These are phyloP conservation scores for Madurella mycetomatis DNA, from an alignment of 2,329 filamentous ascomycete species.

Conservation along the genomic window DNA sequence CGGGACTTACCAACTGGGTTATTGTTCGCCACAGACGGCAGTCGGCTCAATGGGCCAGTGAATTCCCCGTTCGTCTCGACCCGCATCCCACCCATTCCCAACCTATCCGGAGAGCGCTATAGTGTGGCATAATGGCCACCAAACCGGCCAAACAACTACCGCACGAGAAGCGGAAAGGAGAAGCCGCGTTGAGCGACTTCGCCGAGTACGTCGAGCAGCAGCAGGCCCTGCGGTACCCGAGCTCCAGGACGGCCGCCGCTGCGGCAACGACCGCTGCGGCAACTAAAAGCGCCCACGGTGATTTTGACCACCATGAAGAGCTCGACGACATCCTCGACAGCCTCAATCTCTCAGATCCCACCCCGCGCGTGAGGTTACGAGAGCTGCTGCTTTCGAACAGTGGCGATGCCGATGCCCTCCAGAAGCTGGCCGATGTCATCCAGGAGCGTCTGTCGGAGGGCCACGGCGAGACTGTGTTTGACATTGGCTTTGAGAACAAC, in stretches of 20 bases:
- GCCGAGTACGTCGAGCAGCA: slow-evolving; percentile 96
- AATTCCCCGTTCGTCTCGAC: neutral
- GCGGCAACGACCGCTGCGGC: slow-evolving; percentile 26
- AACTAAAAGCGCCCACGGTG: slow-evolving; percentile 28
- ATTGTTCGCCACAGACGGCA: neutral
- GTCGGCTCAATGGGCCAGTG: slow-evolving; percentile 3
- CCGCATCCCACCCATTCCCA: neutral
- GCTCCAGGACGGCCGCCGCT: slow-evolving; percentile 29
- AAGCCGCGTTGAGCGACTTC: slow-evolving; percentile 90
- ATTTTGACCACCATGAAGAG: slow-evolving; percentile 64
- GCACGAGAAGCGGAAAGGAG: slow-evolving; percentile 80
- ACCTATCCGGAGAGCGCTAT: neutral
- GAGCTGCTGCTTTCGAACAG: slow-evolving; percentile 60
- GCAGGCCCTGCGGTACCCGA: slow-evolving; percentile 66
- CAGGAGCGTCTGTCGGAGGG: slow-evolving; percentile 72
- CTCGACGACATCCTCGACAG: slow-evolving; percentile 90
- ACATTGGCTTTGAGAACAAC: slow-evolving; percentile 85
- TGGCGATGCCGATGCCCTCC: slow-evolving; percentile 56
- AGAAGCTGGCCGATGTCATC: slow-evolving; percentile 62
- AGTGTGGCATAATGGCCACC: slow-evolving; percentile 42
- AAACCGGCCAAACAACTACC: slow-evolving; percentile 59
- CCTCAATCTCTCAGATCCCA: slow-evolving; percentile 71
- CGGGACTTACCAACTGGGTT: neutral
- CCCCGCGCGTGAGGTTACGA: slow-evolving; percentile 64
- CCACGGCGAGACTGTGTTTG: slow-evolving; percentile 84